These are phyloP conservation scores for Hamigera avellanea DNA, from an alignment of 495 filamentous ascomycete genomes.

Conservation along the genomic window DNA sequence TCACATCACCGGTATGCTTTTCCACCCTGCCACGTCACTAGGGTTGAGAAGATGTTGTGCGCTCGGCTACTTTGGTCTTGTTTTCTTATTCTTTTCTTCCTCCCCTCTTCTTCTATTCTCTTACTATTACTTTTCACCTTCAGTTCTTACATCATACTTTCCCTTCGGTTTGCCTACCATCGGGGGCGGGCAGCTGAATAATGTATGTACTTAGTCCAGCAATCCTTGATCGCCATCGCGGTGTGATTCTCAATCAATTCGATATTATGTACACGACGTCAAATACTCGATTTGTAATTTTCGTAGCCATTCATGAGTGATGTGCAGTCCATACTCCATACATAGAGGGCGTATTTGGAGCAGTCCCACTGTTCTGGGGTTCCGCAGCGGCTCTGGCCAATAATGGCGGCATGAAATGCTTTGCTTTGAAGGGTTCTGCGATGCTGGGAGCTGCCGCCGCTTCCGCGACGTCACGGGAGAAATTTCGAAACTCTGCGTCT, in stretches of 20 bases:
- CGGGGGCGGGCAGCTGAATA: slow-evolving; percentile 29
- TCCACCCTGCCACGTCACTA: slow-evolving; percentile 34
- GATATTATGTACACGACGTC: too few species aligned
- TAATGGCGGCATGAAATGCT: too few species aligned
- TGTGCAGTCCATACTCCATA: too few species aligned
- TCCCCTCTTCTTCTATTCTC: slow-evolving; percentile 7
- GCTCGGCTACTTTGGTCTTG: not conserved
- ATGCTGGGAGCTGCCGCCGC: too few species aligned
- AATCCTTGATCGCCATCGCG: slow-evolving; percentile 9
- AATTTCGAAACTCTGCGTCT: not conserved
- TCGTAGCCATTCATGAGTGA: too few species aligned
- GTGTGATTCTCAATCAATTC: not conserved
- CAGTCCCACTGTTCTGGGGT: too few species aligned
- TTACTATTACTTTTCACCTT: slow-evolving; percentile 4
- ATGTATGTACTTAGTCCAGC: slow-evolving; percentile 36
- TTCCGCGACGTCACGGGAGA: not conserved
- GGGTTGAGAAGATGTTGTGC: slow-evolving; percentile 20
- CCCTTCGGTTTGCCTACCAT: slow-evolving; percentile 19
- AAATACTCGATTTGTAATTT: not conserved
- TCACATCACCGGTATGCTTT: slow-evolving; percentile 14
- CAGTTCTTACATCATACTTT: slow-evolving; percentile 8
- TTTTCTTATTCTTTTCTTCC: slow-evolving; percentile 6
- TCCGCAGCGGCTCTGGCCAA: too few species aligned
- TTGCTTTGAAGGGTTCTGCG: too few species aligned
- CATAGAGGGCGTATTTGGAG: too few species aligned